Evolutionary conservation across 441 rosid species (phyloP).

Genomic region (Croton laevigatus): DNA sequence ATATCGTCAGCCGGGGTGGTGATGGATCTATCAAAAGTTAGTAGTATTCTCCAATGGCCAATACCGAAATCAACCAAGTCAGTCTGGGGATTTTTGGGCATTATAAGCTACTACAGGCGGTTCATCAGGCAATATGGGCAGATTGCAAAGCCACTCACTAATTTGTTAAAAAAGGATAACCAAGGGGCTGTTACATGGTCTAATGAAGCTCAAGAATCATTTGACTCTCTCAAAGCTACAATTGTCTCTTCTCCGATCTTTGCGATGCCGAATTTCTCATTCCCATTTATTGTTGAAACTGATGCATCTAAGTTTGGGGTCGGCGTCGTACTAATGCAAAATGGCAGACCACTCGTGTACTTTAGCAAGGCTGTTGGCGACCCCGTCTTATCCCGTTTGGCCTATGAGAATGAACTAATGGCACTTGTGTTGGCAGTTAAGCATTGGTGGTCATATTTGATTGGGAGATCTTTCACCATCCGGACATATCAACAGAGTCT

Average conservation of each 20-base stretch:
- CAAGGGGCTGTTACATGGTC: not conserved
- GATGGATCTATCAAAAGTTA: too few relatives aligned
- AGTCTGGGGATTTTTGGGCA: too few relatives aligned
- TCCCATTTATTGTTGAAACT: too few relatives aligned
- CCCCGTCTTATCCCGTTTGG: too few relatives aligned
- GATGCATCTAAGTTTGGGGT: too few relatives aligned
- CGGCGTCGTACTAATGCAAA: not conserved
- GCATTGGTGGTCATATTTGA: not conserved
- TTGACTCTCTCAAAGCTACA: not conserved
- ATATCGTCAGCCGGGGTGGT: too few relatives aligned
- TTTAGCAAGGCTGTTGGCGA: not conserved
- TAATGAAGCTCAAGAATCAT: not conserved
- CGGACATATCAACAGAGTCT: not conserved
- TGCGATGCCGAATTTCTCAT: too few relatives aligned
- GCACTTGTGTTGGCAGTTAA: not conserved
- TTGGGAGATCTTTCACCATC: not conserved
- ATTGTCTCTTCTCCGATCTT: too few relatives aligned
- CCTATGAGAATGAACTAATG: not conserved
- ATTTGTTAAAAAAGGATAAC: too few relatives aligned
- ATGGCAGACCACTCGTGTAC: not conserved
- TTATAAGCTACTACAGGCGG: not conserved
- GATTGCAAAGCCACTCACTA: not conserved
- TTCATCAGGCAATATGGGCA: not conserved
- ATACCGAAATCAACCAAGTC: too few relatives aligned
- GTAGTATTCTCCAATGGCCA: too few relatives aligned